Base-by-base conservation (phyloP, 108 stramenopile species). In the Fragilariopsis cylindrus region DNA sequence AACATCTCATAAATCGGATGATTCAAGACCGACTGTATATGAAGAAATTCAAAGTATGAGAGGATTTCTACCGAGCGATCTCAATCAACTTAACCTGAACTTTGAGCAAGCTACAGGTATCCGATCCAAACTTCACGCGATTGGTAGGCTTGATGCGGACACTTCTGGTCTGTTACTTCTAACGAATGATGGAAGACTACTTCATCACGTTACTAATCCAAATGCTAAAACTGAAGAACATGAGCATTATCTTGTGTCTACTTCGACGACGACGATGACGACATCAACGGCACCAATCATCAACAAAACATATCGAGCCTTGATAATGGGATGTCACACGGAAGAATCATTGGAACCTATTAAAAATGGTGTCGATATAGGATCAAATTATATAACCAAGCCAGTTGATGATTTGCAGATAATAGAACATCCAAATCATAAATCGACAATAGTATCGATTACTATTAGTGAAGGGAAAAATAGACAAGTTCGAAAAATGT, bases 401-500 rank as follows among this genome's bases (percentile, higher is more conserved):
- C 89, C 89, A 0, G 83, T 80, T 21, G 57, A 76, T 49, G 76
- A 74, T 73, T 63, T 87, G 15, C 58, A 70, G 13, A 69, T 90
- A 57, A 47, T 87, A 49, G 74, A 70, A 3, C 76, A 90, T 77
- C 89, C 89, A 19, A 79, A 87, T 12, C 69, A 62, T 43, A 87
- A 81, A 63, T 80, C 89, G 11, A 90, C 89, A 60, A 44, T 78
- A 11, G 85, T 87, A 15, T 80, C 80, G 2, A 67, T 90, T 16
- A 86, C 89, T 15, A 86, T 90, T 19, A 67, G 73, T 7, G 85
- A 90, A 74, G 89, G 89, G 1, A 86, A 83, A 71, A 90, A 90
- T 80, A 70, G 89, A 52, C 89, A 90, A 72, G 75, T 90, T 8
- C 83, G 89, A 56, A 60, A 87, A 55, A 90, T 87, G 86, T 90